These are phyloP conservation scores for Gigaspora rosea DNA, from an alignment of 192 early-diverging fungal genomes.

Conservation along the genomic window DNA sequence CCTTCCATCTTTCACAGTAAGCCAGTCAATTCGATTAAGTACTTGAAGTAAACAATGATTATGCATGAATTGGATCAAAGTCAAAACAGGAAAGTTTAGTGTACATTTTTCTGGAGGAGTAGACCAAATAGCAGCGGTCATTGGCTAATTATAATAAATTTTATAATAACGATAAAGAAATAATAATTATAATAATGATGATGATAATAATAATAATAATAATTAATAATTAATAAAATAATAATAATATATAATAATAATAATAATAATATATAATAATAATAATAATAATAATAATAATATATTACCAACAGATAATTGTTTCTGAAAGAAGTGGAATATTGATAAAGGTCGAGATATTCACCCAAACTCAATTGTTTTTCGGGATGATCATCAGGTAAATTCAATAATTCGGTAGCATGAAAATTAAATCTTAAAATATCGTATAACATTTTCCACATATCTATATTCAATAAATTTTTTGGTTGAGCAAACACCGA, in stretches of 20 bases:
- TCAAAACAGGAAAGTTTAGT: constrained; percentile 61
- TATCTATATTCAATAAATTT: constrained; percentile 46
- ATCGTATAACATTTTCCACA: constrained; percentile 60
- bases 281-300: background rate
- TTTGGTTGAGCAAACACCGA: constrained; percentile 57
- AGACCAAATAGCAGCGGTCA: constrained; percentile 69
- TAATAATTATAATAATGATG: background rate
- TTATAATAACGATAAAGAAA: no score
- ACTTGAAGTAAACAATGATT: constrained; percentile 63
- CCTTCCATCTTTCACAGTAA: constrained; percentile 57
- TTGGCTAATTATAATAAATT: constrained; percentile 40
- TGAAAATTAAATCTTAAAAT: constrained; percentile 56
- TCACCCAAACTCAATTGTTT: constrained; percentile 50
- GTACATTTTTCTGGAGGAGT: constrained; percentile 60
- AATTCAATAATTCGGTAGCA: constrained; percentile 50
- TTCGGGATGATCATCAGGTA: constrained; percentile 43
- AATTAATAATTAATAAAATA: background rate
- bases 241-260: background rate
- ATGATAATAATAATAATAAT: background rate
- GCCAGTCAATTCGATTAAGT: constrained; percentile 55
- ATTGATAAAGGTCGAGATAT: constrained; percentile 52
- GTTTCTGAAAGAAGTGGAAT: constrained; percentile 60
- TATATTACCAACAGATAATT: constrained; percentile 55
- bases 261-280: background rate
- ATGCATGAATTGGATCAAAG: constrained; percentile 62